phyloP scores from a whole-genome alignment of 2,329 filamentous ascomycete genomes.

The Colletotrichum musae region DNA sequence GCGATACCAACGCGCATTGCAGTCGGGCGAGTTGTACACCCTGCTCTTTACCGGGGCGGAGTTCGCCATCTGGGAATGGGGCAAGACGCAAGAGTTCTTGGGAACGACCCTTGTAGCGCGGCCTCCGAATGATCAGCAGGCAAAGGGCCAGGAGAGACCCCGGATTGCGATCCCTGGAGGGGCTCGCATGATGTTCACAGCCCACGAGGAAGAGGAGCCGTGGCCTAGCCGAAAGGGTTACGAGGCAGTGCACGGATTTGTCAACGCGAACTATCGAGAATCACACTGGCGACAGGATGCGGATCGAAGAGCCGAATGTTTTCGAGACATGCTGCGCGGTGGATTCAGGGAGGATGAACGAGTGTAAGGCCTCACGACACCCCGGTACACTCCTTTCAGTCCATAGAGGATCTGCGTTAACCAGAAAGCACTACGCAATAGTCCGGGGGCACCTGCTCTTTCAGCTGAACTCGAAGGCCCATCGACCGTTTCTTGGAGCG shows the following conservation, averaged over 20 bases:
- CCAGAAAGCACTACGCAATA: neutral
- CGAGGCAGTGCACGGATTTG: neutral
- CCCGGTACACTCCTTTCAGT: too few relatives aligned
- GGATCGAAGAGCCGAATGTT: neutral
- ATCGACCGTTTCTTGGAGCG: neutral
- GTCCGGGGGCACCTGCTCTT: neutral
- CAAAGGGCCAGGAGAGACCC: neutral
- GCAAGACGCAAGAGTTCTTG: neutral
- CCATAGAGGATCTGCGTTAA: neutral
- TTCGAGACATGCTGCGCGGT: neutral
- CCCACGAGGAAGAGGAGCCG: neutral
- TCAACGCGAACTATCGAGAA: neutral
- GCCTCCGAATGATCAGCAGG: neutral
- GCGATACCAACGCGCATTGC: neutral
- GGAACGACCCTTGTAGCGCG: neutral
- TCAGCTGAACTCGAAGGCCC: neutral
- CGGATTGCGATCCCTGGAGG: neutral
- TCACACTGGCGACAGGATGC: neutral
- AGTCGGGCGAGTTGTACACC: neutral
- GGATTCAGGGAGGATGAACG: neutral
- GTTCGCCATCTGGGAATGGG: neutral
- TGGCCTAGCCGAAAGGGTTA: neutral
- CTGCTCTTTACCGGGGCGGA: neutral
- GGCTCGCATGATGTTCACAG: neutral
- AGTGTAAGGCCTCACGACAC: neutral